phyloP scores from a whole-genome alignment of 2,329 filamentous ascomycete species.

The Lachnellula occidentalis region DNA sequence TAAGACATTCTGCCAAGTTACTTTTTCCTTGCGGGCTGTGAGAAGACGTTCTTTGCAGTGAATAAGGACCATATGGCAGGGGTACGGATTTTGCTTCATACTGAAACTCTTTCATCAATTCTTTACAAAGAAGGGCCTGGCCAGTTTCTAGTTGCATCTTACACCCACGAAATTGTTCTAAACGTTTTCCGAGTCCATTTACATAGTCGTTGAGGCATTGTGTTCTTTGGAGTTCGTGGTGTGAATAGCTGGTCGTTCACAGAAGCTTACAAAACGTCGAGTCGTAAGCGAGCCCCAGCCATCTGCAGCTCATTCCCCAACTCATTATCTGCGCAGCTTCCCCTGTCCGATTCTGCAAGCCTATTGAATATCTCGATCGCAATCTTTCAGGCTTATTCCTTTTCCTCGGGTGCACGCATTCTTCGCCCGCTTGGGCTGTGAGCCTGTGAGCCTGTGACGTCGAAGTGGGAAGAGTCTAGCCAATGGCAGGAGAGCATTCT shows the following conservation, averaged over 20 bases:
- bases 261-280: not conserved
- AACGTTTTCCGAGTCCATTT: not conserved
- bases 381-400: not conserved
- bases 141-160: not conserved
- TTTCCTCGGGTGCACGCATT: not conserved
- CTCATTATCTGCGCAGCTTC: not conserved
- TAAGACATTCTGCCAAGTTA: not conserved
- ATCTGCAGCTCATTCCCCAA: not conserved
- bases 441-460: too few species aligned
- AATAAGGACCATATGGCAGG: not conserved
- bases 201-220: not conserved
- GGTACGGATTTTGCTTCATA: not conserved
- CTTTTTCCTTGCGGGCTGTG: not conserved
- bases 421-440: not conserved
- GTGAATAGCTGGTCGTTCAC: slow-evolving; percentile 8
- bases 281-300: slow-evolving; percentile 3
- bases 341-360: not conserved
- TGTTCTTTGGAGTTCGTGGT: not conserved
- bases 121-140: not conserved
- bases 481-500: not conserved
- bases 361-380: not conserved
- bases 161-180: not conserved
- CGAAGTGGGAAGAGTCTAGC: not conserved
- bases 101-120: not conserved
- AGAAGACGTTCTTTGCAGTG: not conserved